Base-by-base conservation (phyloP, 306 rosid species). In the Prunus campanulata region DNA sequence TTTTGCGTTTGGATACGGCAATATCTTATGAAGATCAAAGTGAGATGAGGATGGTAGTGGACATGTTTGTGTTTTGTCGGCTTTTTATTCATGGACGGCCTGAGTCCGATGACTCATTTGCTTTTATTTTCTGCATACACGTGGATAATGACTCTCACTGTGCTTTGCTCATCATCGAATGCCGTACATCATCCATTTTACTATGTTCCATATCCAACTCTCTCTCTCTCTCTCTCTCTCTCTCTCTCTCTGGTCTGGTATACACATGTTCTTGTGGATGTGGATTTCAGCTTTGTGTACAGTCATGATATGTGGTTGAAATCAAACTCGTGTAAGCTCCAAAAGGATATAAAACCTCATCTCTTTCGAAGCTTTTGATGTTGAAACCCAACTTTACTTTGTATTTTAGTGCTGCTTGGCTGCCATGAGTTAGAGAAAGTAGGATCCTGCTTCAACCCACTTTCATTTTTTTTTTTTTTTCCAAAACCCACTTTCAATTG, bases 11-110 rank as follows among this genome's bases (percentile, higher is more conserved):
- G 62, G 74, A 61, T 52, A 61, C 51, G 76, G 70, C 18, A 71
- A 72, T 71, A 85, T 55, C 72, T 32, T 50, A 72, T 35, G 70
- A 55, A 60, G 44, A 27, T 59, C 64, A 67, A 78, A 42, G 51
- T 46, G 10, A 8, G 57, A 35, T 52, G 77, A 64, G 78, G 77
- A 61, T 75, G 71, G 80, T 60, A 75, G 77, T 72, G 80, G 84
- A 80, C 77, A 76, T 80, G 76, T 76, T 68, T 32, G 22, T 24
- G 81, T 42, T 70, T 64, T 82, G 81, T 80, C 79, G 78, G 76
- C 24, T 71, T 52, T 12, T 13, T 75, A 6, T 39, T 39, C 44
- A 39, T 39, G 9, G 2, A 7, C 44, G 44, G 44, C 44, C 44
- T 7, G 44, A 39, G 44, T 6, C 44, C 10, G 42, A 35, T 35